Base-by-base conservation (phyloP, 352 stramenopile genomes). In the Phytophthora pinifolia region DNA sequence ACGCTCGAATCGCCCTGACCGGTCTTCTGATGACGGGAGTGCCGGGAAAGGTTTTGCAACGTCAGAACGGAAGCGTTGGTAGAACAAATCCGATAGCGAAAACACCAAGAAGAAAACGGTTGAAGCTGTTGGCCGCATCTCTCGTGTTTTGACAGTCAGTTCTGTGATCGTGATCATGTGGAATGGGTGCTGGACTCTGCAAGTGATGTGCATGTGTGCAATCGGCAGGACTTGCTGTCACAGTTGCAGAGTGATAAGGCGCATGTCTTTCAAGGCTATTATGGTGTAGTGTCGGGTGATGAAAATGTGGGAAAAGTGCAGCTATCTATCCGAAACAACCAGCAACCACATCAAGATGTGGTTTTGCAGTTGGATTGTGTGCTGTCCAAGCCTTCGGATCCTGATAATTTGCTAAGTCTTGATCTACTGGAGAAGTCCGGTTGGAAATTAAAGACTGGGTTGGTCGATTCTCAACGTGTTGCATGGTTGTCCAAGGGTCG, bases 321-420 rank as follows among this genome's bases (percentile, higher is more conserved):
- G 2, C 31, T 60, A 6, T 29, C 12, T n/a, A 35, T 60, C 1
- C 8, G 8, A 2, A 63, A 53, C 6, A 47, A 63, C 29, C 53
- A 54, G 10, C 18, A 36, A 20, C 39, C 54, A 7, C 39, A 57
- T n/a, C 20, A 47, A 35, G 33, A 52, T 20, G 12, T 57, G 9
- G 15, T 17, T 8, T 42, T 59, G 15, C 20, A 22, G 10, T 51
- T 59, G 1, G 36, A 35, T 4, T 41, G 4, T 20, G 43, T 65
- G 0, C 7, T 65, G 29, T 43, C n/a, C 9, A 46, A 36, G 14
- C 20, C 43, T 33, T 39, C 22, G 2, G 49, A 35, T 5, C 49
- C 57, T 6, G 43, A 60, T 15, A 65, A 65, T 36, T 15, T 60
- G 9, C 9, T 65, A 0, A 60, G 49, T 10, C 15, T 51, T 1